Percentiles rank a stretch among this genome's conserved stretches.
Conservation (phyloP, 768 basidiomycete genomes). For the Termitomyces eurrhizus region DNA sequence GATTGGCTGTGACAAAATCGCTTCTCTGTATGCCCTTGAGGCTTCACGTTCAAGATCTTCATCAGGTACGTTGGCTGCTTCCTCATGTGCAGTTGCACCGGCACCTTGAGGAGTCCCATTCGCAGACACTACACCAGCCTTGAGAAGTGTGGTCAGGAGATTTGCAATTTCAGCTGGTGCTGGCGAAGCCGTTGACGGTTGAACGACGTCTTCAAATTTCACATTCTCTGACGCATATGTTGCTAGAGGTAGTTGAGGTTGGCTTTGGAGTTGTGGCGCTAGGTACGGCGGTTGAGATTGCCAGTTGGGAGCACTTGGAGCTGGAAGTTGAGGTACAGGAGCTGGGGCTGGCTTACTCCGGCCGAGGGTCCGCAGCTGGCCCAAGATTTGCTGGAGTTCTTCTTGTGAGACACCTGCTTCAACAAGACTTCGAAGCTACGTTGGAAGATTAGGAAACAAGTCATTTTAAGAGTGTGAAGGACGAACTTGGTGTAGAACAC, state of each 20-base stretch:
- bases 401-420: conserved; percentile 78
- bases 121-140: conserved; percentile 72
- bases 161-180: conserved; percentile 43
- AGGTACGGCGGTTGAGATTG: conserved; percentile 14
- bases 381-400: conserved; percentile 72
- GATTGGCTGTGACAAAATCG: conserved; percentile 56
- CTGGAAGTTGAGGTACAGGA: conserved; percentile 16
- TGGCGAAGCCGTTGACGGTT: conserved; percentile 24
- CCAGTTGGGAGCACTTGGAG: conserved; percentile 19
- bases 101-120: conserved; percentile 49
- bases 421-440: conserved; percentile 65
- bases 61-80: conserved; percentile 24
- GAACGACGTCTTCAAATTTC: conserved; percentile 16
- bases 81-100: conserved; percentile 37
- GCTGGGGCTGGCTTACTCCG: conserved; percentile 38
- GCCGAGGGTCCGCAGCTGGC: conserved; percentile 61
- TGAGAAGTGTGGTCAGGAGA: conserved; percentile 65
- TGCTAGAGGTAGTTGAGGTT: conserved; percentile 13
- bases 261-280: conserved; percentile 16
- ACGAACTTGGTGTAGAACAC: conserved; percentile 77
- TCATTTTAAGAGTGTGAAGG: not conserved
- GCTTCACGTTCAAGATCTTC: conserved; percentile 43
- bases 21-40: conserved; percentile 53
- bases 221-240: conserved; percentile 15
- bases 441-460: not conserved